Conservation (phyloP, 2,329 filamentous ascomycete species). For the Trematosphaeria pertusa region DNA sequence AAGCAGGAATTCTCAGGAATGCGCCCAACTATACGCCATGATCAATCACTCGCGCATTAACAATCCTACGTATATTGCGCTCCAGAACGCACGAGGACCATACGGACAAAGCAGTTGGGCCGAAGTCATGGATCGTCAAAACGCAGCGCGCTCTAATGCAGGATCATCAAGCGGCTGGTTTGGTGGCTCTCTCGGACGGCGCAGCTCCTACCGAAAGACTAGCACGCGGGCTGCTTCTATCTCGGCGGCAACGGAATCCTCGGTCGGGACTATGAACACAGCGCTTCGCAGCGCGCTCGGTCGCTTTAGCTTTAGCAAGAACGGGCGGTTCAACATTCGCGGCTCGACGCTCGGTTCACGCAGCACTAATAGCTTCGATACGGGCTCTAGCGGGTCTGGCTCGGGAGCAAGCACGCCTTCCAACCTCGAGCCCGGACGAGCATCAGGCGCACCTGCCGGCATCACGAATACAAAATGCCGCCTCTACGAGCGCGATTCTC, state of each 20-base stretch:
- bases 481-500: constrained; percentile 78
- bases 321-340: constrained; percentile 81
- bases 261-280: constrained; percentile 76
- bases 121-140: constrained; percentile 60
- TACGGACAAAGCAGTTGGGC: constrained; percentile 55
- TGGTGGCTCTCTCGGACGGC: constrained; percentile 56
- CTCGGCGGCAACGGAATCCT: constrained; percentile 74
- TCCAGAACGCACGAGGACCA: constrained; percentile 75
- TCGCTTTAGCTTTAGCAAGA: constrained; percentile 71
- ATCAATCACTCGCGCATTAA: constrained; percentile 91
- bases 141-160: constrained; percentile 49
- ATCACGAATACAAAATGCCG: constrained; percentile 85
- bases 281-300: constrained; percentile 77
- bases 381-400: constrained; percentile 56
- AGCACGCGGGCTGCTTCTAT: constrained; percentile 62
- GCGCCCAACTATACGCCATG: constrained; percentile 80
- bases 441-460: constrained; percentile 61
- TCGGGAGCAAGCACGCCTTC: constrained; percentile 44
- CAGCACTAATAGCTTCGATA: constrained; percentile 59
- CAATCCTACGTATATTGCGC: constrained; percentile 84
- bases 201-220: constrained; percentile 62
- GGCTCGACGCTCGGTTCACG: constrained; percentile 74
- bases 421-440: constrained; percentile 40
- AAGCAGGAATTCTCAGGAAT: constrained; percentile 76
- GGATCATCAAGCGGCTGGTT: constrained; percentile 56